phyloP scores from a whole-genome alignment of 2,329 filamentous ascomycete genomes.

The Fusarium sp. region DNA sequence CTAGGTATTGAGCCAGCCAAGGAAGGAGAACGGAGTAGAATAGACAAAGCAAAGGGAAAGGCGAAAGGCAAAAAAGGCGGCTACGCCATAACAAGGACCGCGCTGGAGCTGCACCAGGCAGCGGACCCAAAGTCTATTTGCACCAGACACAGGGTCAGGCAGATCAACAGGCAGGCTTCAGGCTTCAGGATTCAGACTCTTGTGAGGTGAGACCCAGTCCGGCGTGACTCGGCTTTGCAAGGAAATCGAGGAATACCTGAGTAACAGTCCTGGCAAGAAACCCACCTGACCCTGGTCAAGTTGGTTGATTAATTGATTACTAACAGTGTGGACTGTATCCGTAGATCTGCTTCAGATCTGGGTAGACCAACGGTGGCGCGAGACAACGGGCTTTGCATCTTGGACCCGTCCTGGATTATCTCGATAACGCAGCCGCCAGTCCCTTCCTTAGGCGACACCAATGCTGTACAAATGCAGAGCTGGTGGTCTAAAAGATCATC shows the following conservation, averaged over 20 bases:
- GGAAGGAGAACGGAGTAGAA: conserved; percentile 2
- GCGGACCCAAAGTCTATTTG: conserved; percentile 45
- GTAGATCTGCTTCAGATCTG: conserved; percentile 33
- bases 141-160: conserved; percentile 26
- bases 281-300: background rate
- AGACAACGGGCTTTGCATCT: conserved; percentile 23
- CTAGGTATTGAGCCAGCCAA: conserved; percentile 27
- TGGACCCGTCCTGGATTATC: conserved; percentile 19
- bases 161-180: conserved; percentile 32
- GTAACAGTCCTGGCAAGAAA: conserved; percentile 3
- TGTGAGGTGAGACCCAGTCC: conserved; percentile 26
- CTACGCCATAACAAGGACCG: conserved; percentile 29
- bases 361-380: conserved; percentile 22
- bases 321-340: background rate
- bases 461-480: background rate
- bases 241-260: conserved; percentile 8
- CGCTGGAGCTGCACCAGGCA: conserved; percentile 12
- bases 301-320: conserved; percentile 5
- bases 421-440: conserved; percentile 24
- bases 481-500: conserved; percentile 1
- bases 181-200: conserved; percentile 14
- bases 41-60: background rate
- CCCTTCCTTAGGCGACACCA: conserved; percentile 10
- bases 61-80: conserved; percentile 21
- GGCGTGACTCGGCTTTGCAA: conserved; percentile 32